Conservation (phyloP, 176 grass and related monocot species). For the Ensete glaucum region DNA sequence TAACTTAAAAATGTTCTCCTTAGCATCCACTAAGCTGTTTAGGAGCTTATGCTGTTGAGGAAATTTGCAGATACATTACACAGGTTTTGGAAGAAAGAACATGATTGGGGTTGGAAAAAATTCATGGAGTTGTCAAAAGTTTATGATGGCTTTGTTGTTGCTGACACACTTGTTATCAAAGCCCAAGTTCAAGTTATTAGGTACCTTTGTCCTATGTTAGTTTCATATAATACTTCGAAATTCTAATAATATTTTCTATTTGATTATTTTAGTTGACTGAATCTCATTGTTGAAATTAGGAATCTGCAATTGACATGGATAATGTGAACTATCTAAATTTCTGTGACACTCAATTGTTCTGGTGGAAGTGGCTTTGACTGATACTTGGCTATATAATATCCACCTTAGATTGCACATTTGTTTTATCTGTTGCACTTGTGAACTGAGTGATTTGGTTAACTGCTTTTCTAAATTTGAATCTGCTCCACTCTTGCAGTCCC, state of each 20-base stretch:
- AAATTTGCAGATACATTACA: slow-evolving; percentile 94
- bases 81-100: slow-evolving; percentile 99
- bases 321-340: neutral
- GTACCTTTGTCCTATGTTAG: slow-evolving; percentile 77
- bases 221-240: neutral
- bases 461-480: neutral
- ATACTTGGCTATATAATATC: neutral
- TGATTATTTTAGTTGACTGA: slow-evolving; percentile 8
- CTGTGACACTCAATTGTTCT: neutral
- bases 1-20: neutral
- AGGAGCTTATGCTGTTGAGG: neutral
- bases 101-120: slow-evolving; percentile 99
- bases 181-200: slow-evolving; percentile 99
- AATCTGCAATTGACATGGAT: neutral
- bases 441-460: neutral
- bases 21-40: neutral
- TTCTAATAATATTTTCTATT: neutral
- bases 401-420: neutral
- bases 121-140: slow-evolving; percentile 99
- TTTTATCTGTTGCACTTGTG: neutral
- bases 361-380: too few species aligned
- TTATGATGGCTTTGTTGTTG: slow-evolving; percentile 77
- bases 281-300: neutral
- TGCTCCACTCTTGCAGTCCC: neutral
- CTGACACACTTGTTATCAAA: slow-evolving; percentile 91